These are phyloP conservation scores for Neurospora sp. DNA, from an alignment of 495 filamentous ascomycete genomes.

Conservation along the genomic window DNA sequence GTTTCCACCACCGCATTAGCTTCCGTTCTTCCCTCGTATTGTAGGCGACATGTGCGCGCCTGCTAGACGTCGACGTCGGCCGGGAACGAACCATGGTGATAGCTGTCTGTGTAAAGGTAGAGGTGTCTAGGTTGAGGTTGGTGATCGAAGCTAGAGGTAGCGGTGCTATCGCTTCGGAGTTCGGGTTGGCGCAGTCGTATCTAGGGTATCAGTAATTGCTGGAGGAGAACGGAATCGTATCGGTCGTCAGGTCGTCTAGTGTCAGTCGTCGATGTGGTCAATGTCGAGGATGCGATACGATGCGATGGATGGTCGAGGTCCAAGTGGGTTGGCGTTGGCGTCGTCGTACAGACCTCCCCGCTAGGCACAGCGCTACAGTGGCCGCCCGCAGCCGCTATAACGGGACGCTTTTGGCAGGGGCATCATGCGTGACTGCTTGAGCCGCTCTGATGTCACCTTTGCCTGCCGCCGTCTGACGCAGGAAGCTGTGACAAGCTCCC, in stretches of 20 bases:
- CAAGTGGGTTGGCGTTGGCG: neutral
- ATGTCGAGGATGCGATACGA: neutral
- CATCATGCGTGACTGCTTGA: neutral
- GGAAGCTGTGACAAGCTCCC: neutral
- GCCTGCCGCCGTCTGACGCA: neutral
- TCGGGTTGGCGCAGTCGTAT: neutral
- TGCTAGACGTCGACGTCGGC: neutral
- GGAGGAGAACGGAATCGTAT: no score
- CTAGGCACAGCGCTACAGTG: neutral
- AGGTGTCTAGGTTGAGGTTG: neutral
- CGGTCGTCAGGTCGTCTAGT: no score
- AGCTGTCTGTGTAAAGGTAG: neutral
- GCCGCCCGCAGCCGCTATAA: neutral
- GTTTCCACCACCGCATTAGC: constrained; percentile 1
- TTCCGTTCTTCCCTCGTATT: neutral
- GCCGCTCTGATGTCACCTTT: neutral
- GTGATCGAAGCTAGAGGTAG: neutral
- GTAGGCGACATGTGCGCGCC: neutral
- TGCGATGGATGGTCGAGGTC: neutral
- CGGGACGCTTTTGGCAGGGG: constrained; percentile 5
- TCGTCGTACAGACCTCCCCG: neutral
- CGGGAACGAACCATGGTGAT: constrained; percentile 5
- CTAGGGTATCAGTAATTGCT: neutral
- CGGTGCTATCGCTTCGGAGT: neutral
- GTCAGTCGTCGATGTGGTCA: neutral